phyloP scores from a whole-genome alignment of 331 rosid genomes.

The Spiraea crenata region DNA sequence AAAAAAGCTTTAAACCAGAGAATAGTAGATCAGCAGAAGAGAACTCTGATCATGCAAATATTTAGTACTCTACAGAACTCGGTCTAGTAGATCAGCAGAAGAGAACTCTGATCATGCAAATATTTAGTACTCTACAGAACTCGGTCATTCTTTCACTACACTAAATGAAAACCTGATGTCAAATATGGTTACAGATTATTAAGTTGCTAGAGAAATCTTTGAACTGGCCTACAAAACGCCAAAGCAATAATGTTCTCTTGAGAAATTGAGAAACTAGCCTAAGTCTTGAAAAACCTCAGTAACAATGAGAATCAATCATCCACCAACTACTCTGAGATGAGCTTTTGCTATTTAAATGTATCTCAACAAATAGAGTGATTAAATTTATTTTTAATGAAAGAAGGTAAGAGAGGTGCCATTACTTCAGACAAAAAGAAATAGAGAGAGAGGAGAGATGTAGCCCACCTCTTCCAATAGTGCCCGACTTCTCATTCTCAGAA shows the following conservation, averaged over 20 bases:
- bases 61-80: background rate
- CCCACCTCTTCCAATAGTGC: constrained; percentile 68
- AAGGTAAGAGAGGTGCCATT: background rate
- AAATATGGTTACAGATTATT: too few species aligned
- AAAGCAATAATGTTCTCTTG: too few species aligned
- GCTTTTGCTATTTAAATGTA: background rate
- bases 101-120: too few species aligned
- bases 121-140: background rate
- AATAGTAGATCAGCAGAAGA: background rate
- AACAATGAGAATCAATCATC: background rate
- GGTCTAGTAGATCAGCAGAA: background rate
- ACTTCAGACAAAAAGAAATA: constrained; percentile 1
- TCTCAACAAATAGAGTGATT: background rate
- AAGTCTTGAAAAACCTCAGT: background rate
- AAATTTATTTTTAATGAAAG: background rate
- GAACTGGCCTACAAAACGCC: too few species aligned
- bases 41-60: too few species aligned
- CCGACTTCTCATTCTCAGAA: constrained; percentile 53
- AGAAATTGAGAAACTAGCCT: background rate
- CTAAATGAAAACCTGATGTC: background rate
- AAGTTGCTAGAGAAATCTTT: too few species aligned
- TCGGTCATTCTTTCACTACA: background rate
- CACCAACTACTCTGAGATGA: background rate
- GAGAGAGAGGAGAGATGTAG: constrained; percentile 15
- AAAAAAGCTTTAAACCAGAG: too few species aligned